A percentile compares a stretch with the other conserved stretches of the same genome.
Evolutionary conservation across 805 yeast species (phyloP).

Genomic region (Candida palmyrensis): DNA sequence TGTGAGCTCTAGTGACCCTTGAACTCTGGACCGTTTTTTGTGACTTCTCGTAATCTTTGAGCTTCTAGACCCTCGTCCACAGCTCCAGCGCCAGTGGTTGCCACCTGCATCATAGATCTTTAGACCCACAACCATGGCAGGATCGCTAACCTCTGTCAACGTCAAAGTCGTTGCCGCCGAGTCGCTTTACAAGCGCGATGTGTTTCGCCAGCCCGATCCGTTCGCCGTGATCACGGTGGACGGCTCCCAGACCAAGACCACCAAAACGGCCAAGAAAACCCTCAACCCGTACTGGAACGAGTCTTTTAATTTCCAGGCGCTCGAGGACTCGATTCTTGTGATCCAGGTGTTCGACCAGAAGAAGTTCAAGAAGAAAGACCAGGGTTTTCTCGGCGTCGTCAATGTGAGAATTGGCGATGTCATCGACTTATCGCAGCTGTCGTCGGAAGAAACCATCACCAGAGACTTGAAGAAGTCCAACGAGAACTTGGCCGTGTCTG

Average conservation of each 20-base stretch:
- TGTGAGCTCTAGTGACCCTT: no score
- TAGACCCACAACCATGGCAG: no score
- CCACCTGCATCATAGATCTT: no score
- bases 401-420: conserved; percentile 88
- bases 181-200: conserved; percentile 90
- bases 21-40: no score
- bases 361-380: conserved; percentile 96
- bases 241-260: conserved; percentile 92
- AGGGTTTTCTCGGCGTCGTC: conserved; percentile 95
- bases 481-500: conserved; percentile 89
- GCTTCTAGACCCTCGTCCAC: no score
- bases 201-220: conserved; percentile 95
- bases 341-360: conserved; percentile 96
- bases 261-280: conserved; percentile 90
- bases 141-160: conserved; percentile 39
- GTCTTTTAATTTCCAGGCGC: conserved; percentile 69
- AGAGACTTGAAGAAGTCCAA: conserved; percentile 84
- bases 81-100: no score
- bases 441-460: conserved; percentile 79
- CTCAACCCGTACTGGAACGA: conserved; percentile 98
- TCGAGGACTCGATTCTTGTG: conserved; percentile 80
- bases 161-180: conserved; percentile 93
- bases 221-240: conserved; percentile 97
- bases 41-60: no score
- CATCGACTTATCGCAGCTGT: conserved; percentile 53